A percentile compares a stretch with the other conserved stretches of the same genome.
Conservation (phyloP, 2,329 filamentous ascomycete species). For the Chaetomium sp. region DNA sequence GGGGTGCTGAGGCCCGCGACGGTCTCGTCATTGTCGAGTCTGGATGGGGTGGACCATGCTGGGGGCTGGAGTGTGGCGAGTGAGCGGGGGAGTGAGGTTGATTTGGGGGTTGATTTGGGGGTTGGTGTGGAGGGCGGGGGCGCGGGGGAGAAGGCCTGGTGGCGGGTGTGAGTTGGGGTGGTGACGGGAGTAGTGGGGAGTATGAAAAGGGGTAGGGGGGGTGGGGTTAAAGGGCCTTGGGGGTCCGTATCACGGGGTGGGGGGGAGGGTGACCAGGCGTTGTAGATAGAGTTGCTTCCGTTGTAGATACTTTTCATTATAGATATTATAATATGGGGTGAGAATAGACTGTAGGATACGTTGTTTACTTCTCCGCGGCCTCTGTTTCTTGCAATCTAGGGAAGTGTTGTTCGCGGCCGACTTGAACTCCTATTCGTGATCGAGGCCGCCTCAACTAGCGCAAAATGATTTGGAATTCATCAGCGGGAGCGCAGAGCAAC, state of each 20-base stretch:
- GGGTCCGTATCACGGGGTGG: too few species aligned
- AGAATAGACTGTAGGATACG: background rate
- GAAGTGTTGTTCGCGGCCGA: background rate
- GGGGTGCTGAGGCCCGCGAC: background rate
- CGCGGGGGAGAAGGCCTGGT: conserved; percentile 9
- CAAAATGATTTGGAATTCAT: background rate
- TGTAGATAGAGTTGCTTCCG: background rate
- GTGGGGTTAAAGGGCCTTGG: background rate
- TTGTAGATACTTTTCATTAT: background rate
- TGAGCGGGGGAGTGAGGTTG: conserved; percentile 45
- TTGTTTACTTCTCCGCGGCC: background rate
- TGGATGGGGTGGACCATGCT: background rate
- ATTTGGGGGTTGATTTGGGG: conserved; percentile 31
- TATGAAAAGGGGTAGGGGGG: background rate
- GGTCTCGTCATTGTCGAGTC: too few species aligned
- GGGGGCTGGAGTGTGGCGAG: conserved; percentile 39
- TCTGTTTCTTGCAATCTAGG: background rate
- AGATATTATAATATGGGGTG: background rate
- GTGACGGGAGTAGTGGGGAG: background rate
- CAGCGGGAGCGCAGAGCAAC: too few species aligned
- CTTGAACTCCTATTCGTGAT: background rate
- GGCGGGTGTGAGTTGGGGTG: background rate
- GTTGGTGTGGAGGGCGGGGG: background rate
- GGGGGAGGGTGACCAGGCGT: too few species aligned
- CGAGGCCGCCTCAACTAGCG: background rate